Evolutionary conservation across 352 stramenopile genomes (phyloP).

Genomic region (Pythium folliculosum): DNA sequence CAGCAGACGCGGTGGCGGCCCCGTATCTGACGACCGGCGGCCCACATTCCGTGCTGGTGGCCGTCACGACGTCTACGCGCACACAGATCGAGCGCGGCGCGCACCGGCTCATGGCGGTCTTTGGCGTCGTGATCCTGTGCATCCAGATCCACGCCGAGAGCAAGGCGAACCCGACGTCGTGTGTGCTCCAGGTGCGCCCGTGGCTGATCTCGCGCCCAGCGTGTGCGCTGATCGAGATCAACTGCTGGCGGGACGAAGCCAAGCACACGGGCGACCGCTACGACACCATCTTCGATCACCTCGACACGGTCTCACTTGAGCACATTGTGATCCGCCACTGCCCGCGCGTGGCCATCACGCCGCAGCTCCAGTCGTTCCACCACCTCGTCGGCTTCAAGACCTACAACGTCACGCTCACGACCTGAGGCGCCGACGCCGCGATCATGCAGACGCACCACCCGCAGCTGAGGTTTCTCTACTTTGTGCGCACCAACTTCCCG

Average conservation of each 20-base stretch:
- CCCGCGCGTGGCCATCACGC: slow-evolving; percentile 29
- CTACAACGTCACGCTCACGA: slow-evolving; percentile 45
- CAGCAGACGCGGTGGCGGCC: too few relatives aligned
- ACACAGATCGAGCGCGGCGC: background rate
- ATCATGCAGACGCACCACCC: slow-evolving; percentile 32
- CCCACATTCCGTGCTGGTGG: background rate
- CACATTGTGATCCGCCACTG: slow-evolving; percentile 44
- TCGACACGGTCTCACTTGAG: slow-evolving; percentile 31
- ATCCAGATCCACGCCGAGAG: slow-evolving; percentile 34
- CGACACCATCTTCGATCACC: background rate
- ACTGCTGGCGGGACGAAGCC: background rate
- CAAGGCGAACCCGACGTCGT: slow-evolving; percentile 9
- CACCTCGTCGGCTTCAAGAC: slow-evolving; percentile 39
- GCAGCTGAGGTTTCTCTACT: slow-evolving; percentile 16
- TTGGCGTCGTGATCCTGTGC: slow-evolving; percentile 25
- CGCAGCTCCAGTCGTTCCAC: slow-evolving; percentile 30
- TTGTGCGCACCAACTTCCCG: slow-evolving; percentile 24
- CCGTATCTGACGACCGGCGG: too few relatives aligned
- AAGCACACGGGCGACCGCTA: too few relatives aligned
- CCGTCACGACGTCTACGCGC: background rate
- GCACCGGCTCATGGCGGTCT: slow-evolving; percentile 11
- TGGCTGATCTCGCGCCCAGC: slow-evolving; percentile 24
- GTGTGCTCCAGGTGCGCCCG: slow-evolving; percentile 29
- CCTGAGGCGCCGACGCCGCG: slow-evolving; percentile 31
- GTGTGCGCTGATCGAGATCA: slow-evolving; percentile 28